Percentiles rank a stretch among this genome's conserved stretches.
Conservation (phyloP, 257 asterid species). For the Ballota nigra region DNA sequence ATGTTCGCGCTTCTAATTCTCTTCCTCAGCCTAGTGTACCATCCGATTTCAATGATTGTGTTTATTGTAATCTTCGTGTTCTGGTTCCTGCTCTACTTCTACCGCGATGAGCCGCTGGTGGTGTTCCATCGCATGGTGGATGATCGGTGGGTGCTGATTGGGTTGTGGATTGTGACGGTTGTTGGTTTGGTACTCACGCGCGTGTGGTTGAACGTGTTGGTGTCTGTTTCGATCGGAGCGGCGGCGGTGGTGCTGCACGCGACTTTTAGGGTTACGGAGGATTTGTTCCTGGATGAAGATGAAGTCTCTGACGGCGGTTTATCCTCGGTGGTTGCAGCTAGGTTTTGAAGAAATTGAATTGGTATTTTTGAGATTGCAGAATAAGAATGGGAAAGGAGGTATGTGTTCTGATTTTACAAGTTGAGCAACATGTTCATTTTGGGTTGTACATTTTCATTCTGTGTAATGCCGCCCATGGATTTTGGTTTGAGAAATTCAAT, state of each 20-base stretch:
- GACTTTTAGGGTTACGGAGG: constrained; percentile 56
- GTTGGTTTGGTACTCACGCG: constrained; percentile 48
- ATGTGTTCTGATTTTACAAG: neutral
- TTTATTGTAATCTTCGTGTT: constrained; percentile 39
- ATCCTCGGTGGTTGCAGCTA: constrained; percentile 53
- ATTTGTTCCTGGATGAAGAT: constrained; percentile 66
- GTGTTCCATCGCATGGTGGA: constrained; percentile 56
- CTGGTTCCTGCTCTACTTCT: constrained; percentile 57
- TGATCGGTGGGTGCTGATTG: constrained; percentile 47
- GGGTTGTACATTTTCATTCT: neutral
- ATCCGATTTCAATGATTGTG: constrained; percentile 66
- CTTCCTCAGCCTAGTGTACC: constrained; percentile 64
- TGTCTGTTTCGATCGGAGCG: constrained; percentile 42
- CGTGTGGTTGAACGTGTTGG: constrained; percentile 67
- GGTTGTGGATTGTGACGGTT: constrained; percentile 45
- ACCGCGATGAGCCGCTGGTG: constrained; percentile 61
- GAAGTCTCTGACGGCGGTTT: constrained; percentile 55
- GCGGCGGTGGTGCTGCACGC: constrained; percentile 51
- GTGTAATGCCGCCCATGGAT: neutral
- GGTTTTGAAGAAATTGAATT: constrained; percentile 16
- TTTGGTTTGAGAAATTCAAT: neutral
- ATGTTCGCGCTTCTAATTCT: constrained; percentile 37
- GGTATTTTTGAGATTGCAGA: neutral
- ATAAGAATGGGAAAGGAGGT: neutral
- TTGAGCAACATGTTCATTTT: neutral